Conservation (phyloP, 2,329 filamentous ascomycete genomes). For the Claviceps monticola region DNA sequence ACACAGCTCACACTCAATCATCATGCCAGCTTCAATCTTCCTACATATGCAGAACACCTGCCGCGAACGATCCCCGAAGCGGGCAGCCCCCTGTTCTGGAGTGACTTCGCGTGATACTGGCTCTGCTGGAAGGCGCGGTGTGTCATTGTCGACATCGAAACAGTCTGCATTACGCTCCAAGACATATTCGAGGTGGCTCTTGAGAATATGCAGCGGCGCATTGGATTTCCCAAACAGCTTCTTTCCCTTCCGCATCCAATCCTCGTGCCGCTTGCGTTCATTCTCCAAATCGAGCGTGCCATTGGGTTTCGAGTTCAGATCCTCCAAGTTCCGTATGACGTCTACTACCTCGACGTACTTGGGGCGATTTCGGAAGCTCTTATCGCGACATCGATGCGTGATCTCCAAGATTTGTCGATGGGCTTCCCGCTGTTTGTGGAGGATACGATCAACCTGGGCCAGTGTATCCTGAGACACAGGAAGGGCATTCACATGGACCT, state of each 20-base stretch:
- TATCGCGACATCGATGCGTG: constrained; percentile 61
- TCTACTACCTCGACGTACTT: constrained; percentile 84
- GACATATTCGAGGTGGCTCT: constrained; percentile 87
- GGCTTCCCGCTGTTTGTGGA: constrained; percentile 91
- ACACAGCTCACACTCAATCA: constrained; percentile 98
- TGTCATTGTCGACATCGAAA: constrained; percentile 75
- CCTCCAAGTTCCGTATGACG: constrained; percentile 73
- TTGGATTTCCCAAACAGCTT: constrained; percentile 98
- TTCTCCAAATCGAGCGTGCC: constrained; percentile 89
- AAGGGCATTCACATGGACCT: constrained; percentile 55
- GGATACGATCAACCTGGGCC: constrained; percentile 71
- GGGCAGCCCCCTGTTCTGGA: constrained; percentile 36
- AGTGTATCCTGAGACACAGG: constrained; percentile 76
- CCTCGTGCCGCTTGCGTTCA: constrained; percentile 87
- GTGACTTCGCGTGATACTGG: constrained; percentile 74
- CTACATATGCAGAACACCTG: constrained; percentile 98
- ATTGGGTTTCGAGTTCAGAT: constrained; percentile 81
- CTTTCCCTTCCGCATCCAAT: constrained; percentile 98
- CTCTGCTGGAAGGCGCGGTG: constrained; percentile 79
- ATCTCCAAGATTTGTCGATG: constrained; percentile 77
- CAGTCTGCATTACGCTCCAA: constrained; percentile 79
- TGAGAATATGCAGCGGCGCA: constrained; percentile 87
- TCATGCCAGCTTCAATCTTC: constrained; percentile 87
- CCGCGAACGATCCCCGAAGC: constrained; percentile 46
- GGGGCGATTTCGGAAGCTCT: constrained; percentile 65